A percentile compares a stretch with the other conserved stretches of the same genome.
These are phyloP conservation scores for Papiliotrema nemorosa DNA, from an alignment of 1,284 basidiomycete genomes.

Conservation along the genomic window DNA sequence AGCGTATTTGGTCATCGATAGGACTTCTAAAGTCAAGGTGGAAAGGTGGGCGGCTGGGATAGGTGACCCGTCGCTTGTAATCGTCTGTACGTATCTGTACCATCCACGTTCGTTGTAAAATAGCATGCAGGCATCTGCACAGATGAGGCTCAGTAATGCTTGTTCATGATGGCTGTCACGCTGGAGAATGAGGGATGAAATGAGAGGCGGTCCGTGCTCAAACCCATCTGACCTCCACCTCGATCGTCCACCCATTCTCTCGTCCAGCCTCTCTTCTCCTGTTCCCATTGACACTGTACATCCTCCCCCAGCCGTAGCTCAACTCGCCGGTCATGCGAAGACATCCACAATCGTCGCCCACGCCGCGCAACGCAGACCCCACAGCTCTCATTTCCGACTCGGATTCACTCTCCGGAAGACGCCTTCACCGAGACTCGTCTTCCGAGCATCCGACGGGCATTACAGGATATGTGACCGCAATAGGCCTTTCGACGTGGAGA, in stretches of 20 bases:
- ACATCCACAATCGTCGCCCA: neutral
- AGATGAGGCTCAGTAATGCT: neutral
- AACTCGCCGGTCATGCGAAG: neutral
- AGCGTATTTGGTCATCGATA: neutral
- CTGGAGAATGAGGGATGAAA: no score
- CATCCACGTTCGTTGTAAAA: neutral
- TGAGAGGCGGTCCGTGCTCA: neutral
- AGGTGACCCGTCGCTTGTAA: no score
- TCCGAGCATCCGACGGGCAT: neutral
- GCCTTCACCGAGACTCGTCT: neutral
- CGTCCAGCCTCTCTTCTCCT: neutral
- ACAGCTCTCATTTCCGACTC: neutral
- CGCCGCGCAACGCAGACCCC: neutral
- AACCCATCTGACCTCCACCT: neutral
- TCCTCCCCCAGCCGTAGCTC: neutral
- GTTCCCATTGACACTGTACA: neutral
- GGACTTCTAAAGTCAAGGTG: neutral
- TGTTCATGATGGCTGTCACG: no score
- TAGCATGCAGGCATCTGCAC: neutral
- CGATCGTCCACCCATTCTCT: neutral
- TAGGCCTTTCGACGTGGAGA: constrained; percentile 2
- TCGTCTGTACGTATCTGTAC: neutral
- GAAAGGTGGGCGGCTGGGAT: no score
- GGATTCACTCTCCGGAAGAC: neutral
- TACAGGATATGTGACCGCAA: constrained; percentile 3